phyloP scores from a whole-genome alignment of 257 asterid species.

The Solanum neorickii region DNA sequence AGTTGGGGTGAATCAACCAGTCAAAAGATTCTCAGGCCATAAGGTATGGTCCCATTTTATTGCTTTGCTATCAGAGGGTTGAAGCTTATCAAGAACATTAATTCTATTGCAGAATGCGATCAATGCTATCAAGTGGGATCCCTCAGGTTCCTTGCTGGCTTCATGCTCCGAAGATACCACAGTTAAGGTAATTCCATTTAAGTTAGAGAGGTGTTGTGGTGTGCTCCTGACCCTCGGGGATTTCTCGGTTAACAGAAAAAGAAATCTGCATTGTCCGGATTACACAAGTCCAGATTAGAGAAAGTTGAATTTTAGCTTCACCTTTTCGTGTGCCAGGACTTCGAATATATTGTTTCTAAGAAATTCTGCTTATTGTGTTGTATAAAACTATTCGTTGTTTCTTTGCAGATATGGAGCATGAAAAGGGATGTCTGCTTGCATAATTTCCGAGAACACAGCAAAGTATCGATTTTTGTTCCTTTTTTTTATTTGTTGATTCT shows the following conservation, averaged over 20 bases:
- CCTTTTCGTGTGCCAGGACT: not conserved
- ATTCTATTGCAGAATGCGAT: conserved; percentile 53
- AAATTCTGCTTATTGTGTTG: not conserved
- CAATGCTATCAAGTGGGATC: conserved; percentile 98
- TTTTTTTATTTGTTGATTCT: not conserved
- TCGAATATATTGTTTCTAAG: not conserved
- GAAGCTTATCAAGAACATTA: not conserved
- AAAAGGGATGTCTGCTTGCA: not conserved
- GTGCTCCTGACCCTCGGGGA: not conserved
- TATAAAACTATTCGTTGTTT: not conserved
- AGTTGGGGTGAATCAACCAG: conserved; percentile 75
- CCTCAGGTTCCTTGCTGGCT: conserved; percentile 83
- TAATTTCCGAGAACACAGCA: not conserved
- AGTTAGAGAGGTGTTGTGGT: not conserved
- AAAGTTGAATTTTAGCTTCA: not conserved
- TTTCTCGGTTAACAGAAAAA: not conserved
- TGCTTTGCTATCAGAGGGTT: not conserved
- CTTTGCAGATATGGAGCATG: not conserved
- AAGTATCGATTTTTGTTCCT: not conserved
- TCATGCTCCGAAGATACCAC: conserved; percentile 96
- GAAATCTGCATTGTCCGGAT: not conserved
- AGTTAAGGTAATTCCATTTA: conserved; percentile 30
- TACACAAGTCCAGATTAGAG: not conserved
- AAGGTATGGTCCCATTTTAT: conserved; percentile 27
- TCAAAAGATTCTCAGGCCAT: conserved; percentile 71